Base-by-base conservation (phyloP, 2,329 filamentous ascomycete genomes). In the Hypoxylon sp. region DNA sequence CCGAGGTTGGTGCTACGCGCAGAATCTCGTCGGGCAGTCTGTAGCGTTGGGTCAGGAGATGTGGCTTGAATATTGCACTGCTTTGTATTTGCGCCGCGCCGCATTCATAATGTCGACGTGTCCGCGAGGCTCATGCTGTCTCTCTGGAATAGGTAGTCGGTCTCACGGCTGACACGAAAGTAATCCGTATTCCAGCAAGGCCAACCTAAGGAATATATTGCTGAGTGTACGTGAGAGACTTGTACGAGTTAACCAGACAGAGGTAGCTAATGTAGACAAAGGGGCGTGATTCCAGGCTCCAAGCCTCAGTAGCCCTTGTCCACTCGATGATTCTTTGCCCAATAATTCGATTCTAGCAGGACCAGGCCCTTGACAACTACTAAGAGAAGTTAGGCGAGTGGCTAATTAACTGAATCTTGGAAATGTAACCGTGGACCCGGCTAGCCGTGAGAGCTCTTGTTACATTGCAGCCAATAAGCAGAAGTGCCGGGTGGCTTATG, bases 381-480 rank as follows among this genome's bases (percentile, higher is more conserved):
- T 44, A 44, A 42, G 58, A 50, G 53, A 48, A 50, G 19, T 48
- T 15, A 68, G 51, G 54, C 51, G 42, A 56, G 19, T n/a, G 42
- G 13, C 51, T 44, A 64, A 59, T 63, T 60, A 61, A 54, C 39
- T n/a, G 31, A 65, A 44, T 52, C 65, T 53, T 52, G n/a, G 32
- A 21, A 63, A 66, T 68, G 62, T 32, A 64, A 71, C 68, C 37
- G 29, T 32, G 47, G 48, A 50, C 65, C 65, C 59, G 62, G 62
- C 64, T 65, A 64, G 50, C 55, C 46, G 60, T 55, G 37, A 67
- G 53, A 50, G 64, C 44, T 66, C 44, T 46, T 39, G 66, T 67
- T 62, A 60, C 57, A 69, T 71, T 67, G 53, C 66, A 67, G 62
- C 59, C 69, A 69, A 67, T 71, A 29, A 62, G 42, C 50, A n/a